Base-by-base conservation (phyloP, 805 yeast species). In the Saturnispora halmiae region DNA sequence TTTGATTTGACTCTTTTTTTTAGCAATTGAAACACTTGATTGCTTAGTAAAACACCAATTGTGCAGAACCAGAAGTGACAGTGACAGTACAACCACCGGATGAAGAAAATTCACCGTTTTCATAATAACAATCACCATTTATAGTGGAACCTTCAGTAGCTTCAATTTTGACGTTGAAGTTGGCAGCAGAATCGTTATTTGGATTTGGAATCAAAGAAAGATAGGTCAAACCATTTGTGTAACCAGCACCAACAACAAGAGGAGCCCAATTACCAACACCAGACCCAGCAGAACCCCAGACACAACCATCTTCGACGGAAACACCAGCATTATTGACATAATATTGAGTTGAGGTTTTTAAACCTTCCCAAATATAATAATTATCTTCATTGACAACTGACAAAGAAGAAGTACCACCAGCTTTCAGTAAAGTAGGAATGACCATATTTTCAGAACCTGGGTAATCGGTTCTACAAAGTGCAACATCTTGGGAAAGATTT, bases 51-150 rank as follows among this genome's bases (percentile, higher is more conserved):
- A 87, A 71, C 41, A 86, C 95, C 61, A 82, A 83, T 61, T 82
- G 71, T 48, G 94, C 96, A 49, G 66, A 67, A 63, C 98, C 97
- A 25, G 69, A 61, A 44, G 86, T 76, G 49, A 90, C 94, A 51
- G 94, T 79, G 50, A 82, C 95, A 41, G 97, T 90, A 76, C 97
- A 90, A 52, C 97, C 97, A 53, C 78, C 86, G 34, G 79, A 46
- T 45, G 82, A 84, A 54, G 72, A 72, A 71, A 79, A 84, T 27
- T 53, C 44, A 53, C 97, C 97, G 58, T 83, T 67, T 58, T 73
- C 83, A 70, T 88, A 90, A 40, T 63, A 63, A 70, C 97, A 90
- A 36, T 71, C 67, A 49, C 97, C 96, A 48, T 68, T 68, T 43
- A 80, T 74, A 39, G 76, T 65, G 42, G 76, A 77, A 46, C 75